Base-by-base conservation (phyloP, 371 early-diverging fungal genomes). In the Phascolomyces articulosus region DNA sequence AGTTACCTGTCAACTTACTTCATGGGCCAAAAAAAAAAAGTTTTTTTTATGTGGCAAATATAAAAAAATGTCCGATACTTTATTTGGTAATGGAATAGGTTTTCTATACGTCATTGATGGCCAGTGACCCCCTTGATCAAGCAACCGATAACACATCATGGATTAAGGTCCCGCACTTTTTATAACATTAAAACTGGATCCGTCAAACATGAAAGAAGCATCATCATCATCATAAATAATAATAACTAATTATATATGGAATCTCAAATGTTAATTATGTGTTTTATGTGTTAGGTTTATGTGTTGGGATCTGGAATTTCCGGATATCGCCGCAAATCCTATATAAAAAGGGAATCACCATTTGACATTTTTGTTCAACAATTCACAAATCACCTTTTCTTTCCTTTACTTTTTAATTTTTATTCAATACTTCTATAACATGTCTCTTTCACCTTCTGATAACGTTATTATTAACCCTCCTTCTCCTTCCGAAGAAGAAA, bases 381-480 rank as follows among this genome's bases (percentile, higher is more conserved):
- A n/a, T n/a, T n/a, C n/a, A n/a, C n/a, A n/a, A 51, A 24, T n/a
- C 8, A 15, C 44, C 16, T 44, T n/a, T 16, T n/a, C 4, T 16
- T 44, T 44, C 44, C 8, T 23, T 51, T 51, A n/a, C n/a, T 24
- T 40, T 40, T 58, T 40, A 18, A 21, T 23, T 24, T 26, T 23
- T 51, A 51, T 3, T 51, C 11, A 23, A 7, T 23, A 58, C 29
- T 11, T 23, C 6, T 40, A 48, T 48, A 61, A 48, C 61, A 61
- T 61, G 61, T 61, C 61, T 61, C 34, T 27, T 28, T 47, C 61
- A 24, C 28, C 44, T 15, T 38, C 44, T 20, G 41, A 48, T 11
- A 59, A 59, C 60, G 60, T 40, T 40, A 11, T 47, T 34, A 48
- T 64, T 58, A 64, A 64, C 64, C 47, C 57, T 47, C 63, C 63